Base-by-base conservation (phyloP, 164 flowering plant genomes). In the Litsea cubeba region DNA sequence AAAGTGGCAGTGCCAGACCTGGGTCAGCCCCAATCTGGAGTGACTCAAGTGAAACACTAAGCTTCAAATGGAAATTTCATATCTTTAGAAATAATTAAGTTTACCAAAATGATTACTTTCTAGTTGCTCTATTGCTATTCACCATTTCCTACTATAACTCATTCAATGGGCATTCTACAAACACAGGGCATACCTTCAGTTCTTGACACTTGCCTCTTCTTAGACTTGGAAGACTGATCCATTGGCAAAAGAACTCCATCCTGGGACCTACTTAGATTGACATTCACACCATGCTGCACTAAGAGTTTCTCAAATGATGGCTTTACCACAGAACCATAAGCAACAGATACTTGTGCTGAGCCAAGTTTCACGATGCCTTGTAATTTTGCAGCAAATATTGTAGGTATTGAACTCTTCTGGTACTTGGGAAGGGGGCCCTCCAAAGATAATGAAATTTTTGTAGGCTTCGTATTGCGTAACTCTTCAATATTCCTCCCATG, bases 241-340 rank as follows among this genome's bases (percentile, higher is more conserved):
- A 49, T 57, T 17, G 91, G 93, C 72, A 95, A 82, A 76, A 95
- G 94, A 35, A 88, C 76, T 14, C 95, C 98, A 76, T 86, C 88
- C 10, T 62, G 79, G 65, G 88, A 84, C 78, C 80, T 76, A 49
- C 68, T 79, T 73, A 95, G 72, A 76, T 58, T 79, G 30, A 93
- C 57, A 71, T 92, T 95, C 66, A 69, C 70, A 22, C 97, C 98
- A 82, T 79, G 78, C 15, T 84, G 83, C 76, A 95, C 88, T 46
- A 84, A 6, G 67, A 90, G 72, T 81, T 86, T 95, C 83, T 89
- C 93, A 82, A 95, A 95, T 50, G 85, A 77, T 32, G 98, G 98
- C 86, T 91, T 95, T 68, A 93, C 79, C 18, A 88, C 73, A 76
- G 88, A 86, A 75, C 98, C 98, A 85, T 78, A 82, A 49, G 93